Base-by-base conservation (phyloP, 1,284 basidiomycete species). In the Pisolithus thermaeus region DNA sequence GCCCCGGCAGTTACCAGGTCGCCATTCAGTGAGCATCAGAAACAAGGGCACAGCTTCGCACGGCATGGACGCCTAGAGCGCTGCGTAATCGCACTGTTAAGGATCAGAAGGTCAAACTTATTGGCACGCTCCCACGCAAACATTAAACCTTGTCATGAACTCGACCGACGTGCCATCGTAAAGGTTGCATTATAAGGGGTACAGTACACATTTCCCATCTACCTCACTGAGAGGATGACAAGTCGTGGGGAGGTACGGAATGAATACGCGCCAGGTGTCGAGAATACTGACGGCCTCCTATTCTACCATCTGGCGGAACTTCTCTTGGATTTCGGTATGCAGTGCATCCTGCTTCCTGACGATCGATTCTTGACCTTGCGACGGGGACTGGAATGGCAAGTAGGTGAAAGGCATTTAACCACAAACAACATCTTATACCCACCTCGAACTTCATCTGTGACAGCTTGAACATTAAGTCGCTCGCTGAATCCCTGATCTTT, bases 401-500 rank as follows among this genome's bases (percentile, higher is more conserved):
- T 20, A 52, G 66, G 57, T 62, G 61, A 55, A 56, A 40, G 51
- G 16, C 37, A 46, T 22, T 18, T 39, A 16, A 48, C 51, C 46
- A 48, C 7, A 46, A 14, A 22, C 25, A 36, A 53, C 44, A 38
- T 37, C 51, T 38, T 20, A 12, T 6, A 41, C 80, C 41, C 57
- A 89, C 91, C 84, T 97, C 93, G 69, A 97, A 97, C 71, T 97
- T 98, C 91, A 96, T 95, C 73, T 98, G 95, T 50, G 93, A 96
- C 28, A 99, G 81, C 70, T 95, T 92, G 78, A 89, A 97, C 80
- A 96, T 90, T 57, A 97, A 71, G 61, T 99, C 96, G 50, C 79
- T 75, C 12, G 92, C 83, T 38, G 84, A 77, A 61, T 98, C 96
- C 68, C 91, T 92, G 70, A 98, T 87, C 77, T 87, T 92, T 51